phyloP scores from a whole-genome alignment of 2,329 filamentous ascomycete genomes.

The Raffaelea ambrosiae region DNA sequence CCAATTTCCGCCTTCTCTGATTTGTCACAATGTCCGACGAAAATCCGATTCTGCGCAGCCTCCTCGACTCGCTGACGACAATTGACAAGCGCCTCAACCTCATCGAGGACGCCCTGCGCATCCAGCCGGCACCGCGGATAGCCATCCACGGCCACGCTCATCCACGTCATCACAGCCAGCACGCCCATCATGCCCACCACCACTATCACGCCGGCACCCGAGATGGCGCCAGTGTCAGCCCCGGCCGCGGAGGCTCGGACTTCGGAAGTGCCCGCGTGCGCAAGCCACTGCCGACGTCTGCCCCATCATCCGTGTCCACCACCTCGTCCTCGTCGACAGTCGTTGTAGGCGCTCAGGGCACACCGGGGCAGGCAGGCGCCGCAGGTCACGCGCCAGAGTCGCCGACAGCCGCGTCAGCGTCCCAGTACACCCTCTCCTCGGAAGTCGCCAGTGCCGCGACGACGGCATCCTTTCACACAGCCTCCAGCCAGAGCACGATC shows the following conservation, averaged over 20 bases:
- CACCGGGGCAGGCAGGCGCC: too few relatives aligned
- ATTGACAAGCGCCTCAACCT: slow-evolving; percentile 21
- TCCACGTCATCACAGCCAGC: not conserved
- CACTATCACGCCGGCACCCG: too few relatives aligned
- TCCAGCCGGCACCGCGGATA: not conserved
- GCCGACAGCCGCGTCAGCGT: too few relatives aligned
- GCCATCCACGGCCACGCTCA: not conserved
- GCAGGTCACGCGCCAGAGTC: too few relatives aligned
- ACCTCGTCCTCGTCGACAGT: not conserved
- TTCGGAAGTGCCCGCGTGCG: not conserved
- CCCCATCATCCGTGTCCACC: not conserved
- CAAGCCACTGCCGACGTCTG: not conserved
- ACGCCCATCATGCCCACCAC: not conserved
- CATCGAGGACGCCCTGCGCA: slow-evolving; percentile 17
- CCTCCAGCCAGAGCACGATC: too few relatives aligned
- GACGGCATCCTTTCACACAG: too few relatives aligned
- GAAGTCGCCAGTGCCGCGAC: too few relatives aligned
- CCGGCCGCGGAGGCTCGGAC: too few relatives aligned
- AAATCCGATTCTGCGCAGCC: slow-evolving; percentile 9
- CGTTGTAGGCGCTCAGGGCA: too few relatives aligned
- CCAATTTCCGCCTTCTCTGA: not conserved
- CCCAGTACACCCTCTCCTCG: too few relatives aligned
- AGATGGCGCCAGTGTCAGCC: too few relatives aligned
- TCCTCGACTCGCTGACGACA: slow-evolving; percentile 19
- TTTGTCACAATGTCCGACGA: slow-evolving; percentile 7